Evolutionary conservation across 331 rosid genomes (phyloP).

Genomic region (Rhamnella rubrinervis): DNA sequence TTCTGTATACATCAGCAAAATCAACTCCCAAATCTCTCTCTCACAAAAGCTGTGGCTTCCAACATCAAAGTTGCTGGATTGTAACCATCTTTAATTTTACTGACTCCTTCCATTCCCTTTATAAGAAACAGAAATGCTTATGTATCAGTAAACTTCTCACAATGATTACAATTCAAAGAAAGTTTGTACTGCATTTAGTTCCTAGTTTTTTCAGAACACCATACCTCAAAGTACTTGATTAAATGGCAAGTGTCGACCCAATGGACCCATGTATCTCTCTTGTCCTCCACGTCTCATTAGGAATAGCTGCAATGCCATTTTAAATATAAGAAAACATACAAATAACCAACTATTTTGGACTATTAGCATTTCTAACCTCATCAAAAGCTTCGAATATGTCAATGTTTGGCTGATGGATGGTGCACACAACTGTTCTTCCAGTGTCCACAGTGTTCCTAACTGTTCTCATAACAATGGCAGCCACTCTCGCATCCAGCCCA

Average conservation of each 20-base stretch:
- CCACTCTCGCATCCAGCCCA: too few species aligned
- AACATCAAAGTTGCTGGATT: constrained; percentile 73
- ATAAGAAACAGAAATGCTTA: constrained; percentile 5
- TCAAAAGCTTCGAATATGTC: constrained; percentile 31
- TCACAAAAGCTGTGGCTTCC: constrained; percentile 47
- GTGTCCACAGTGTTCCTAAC: too few species aligned
- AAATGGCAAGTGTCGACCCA: constrained; percentile 55
- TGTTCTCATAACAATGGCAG: too few species aligned
- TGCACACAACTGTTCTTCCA: too few species aligned
- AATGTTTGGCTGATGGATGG: too few species aligned
- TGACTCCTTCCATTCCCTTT: constrained; percentile 46
- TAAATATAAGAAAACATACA: not conserved
- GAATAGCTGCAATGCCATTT: constrained; percentile 48
- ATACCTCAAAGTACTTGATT: constrained; percentile 57
- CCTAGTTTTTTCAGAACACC: not conserved
- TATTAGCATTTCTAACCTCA: constrained; percentile 17
- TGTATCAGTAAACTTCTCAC: constrained; percentile 6
- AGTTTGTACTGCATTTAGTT: not conserved
- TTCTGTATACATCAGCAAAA: constrained; percentile 50
- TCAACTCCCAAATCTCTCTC: constrained; percentile 50
- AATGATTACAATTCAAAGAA: not conserved
- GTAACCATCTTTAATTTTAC: constrained; percentile 48
- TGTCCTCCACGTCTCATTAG: constrained; percentile 63
- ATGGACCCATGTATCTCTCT: constrained; percentile 59
- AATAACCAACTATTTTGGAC: not conserved